A percentile compares a stretch with the other conserved stretches of the same genome.
Evolutionary conservation across 2,329 filamentous ascomycete species (phyloP).

Genomic region (Hypoxylon sp.): DNA sequence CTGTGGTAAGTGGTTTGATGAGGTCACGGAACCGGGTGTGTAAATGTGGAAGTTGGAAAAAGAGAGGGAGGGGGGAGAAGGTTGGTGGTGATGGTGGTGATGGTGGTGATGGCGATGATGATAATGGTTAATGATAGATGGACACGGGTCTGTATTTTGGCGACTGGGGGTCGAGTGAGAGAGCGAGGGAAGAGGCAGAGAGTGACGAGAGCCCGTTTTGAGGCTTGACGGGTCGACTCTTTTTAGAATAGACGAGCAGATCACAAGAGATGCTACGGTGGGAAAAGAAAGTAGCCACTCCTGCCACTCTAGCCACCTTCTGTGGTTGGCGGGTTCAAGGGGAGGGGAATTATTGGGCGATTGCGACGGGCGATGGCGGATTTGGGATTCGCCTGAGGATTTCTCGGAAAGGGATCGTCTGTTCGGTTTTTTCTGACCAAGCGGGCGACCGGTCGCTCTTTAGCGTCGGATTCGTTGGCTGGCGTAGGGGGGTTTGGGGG

Average conservation of each 20-base stretch:
- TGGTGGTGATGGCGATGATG: not conserved
- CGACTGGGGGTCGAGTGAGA: conserved; percentile 4
- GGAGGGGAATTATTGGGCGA: conserved; percentile 32
- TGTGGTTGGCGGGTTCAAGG: conserved; percentile 1
- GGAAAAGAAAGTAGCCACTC: conserved; percentile 20
- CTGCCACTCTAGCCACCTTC: conserved; percentile 36
- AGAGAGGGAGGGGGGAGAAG: conserved; percentile 10
- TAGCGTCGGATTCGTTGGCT: conserved; percentile 41
- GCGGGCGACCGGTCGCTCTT: conserved; percentile 40
- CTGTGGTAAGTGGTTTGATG: conserved; percentile 45
- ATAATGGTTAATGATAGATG: not conserved
- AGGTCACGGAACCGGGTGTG: conserved; percentile 46
- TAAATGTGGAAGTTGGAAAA: conserved; percentile 25
- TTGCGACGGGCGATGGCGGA: conserved; percentile 41
- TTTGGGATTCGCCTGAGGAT: conserved; percentile 38
- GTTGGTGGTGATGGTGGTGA: conserved; percentile 6
- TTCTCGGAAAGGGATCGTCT: conserved; percentile 42
- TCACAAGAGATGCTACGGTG: conserved; percentile 22
- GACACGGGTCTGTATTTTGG: not conserved
- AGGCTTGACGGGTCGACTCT: conserved; percentile 42
- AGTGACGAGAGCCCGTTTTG: conserved; percentile 35
- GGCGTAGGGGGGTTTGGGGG: conserved; percentile 13
- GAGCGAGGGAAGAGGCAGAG: conserved; percentile 9
- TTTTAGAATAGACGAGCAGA: conserved; percentile 43
- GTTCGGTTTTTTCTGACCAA: conserved; percentile 40